A percentile compares a stretch with the other conserved stretches of the same genome.
phyloP scores from a whole-genome alignment of 306 rosid genomes.

The Rubus idaeus region DNA sequence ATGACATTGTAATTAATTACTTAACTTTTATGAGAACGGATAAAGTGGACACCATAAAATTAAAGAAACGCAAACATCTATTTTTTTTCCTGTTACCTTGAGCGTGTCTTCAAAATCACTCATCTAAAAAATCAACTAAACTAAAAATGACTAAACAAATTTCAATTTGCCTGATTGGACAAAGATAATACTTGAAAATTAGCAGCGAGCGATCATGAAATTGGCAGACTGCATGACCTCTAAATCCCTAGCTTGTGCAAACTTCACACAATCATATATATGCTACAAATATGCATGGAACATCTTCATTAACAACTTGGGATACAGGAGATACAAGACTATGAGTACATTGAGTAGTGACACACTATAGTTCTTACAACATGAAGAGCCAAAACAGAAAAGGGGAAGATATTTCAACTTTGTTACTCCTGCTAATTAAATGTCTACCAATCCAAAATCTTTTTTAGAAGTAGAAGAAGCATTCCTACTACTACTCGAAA shows the following conservation, averaged over 20 bases:
- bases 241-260: neutral
- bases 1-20: no score
- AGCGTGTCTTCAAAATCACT: no score
- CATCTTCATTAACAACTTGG: neutral
- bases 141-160: neutral
- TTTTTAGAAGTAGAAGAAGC: slow-evolving; percentile 56
- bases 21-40: no score
- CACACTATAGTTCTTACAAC: neutral
- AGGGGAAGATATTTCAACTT: neutral
- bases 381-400: neutral
- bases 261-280: neutral
- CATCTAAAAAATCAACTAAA: neutral
- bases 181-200: neutral
- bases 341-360: neutral
- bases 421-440: slow-evolving; percentile 15
- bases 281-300: neutral
- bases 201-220: neutral
- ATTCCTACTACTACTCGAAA: slow-evolving; percentile 52
- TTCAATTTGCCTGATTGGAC: neutral
- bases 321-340: neutral
- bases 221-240: no score
- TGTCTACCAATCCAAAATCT: slow-evolving; percentile 40
- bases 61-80: no score
- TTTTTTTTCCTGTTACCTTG: no score
- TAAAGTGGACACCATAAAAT: no score